A percentile compares a stretch with the other conserved stretches of the same genome.
phyloP scores from a whole-genome alignment of 495 filamentous ascomycete genomes.

The Alectoria sarmentosa region DNA sequence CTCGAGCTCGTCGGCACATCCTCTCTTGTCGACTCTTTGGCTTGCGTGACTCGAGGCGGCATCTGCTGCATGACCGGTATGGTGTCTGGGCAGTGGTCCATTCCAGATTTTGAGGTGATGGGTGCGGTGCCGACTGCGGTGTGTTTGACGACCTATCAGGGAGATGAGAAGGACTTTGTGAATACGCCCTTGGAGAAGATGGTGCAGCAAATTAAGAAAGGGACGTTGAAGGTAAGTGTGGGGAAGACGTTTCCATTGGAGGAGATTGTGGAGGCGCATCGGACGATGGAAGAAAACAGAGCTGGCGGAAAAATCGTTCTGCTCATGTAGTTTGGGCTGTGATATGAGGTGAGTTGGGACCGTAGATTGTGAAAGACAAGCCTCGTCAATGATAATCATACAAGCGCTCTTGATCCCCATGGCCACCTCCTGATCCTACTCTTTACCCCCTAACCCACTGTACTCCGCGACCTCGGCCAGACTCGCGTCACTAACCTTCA shows the following conservation, averaged over 20 bases:
- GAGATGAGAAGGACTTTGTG: conserved; percentile 39
- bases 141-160: conserved; percentile 40
- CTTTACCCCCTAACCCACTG: conserved; percentile 20
- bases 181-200: conserved; percentile 42
- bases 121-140: conserved; percentile 38
- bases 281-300: conserved; percentile 35
- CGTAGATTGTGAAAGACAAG: background rate
- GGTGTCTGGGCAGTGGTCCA: conserved; percentile 42
- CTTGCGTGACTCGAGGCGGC: conserved; percentile 35
- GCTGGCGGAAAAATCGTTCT: conserved; percentile 38
- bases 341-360: background rate
- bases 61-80: conserved; percentile 47
- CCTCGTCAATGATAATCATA: background rate
- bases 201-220: conserved; percentile 33
- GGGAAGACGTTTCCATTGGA: conserved; percentile 44
- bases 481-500: conserved; percentile 29
- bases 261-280: conserved; percentile 44
- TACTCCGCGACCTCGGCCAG: conserved; percentile 24
- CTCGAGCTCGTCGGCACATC: conserved; percentile 42
- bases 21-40: conserved; percentile 38
- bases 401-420: background rate
- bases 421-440: background rate
- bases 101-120: conserved; percentile 42
- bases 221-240: conserved; percentile 36
- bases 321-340: conserved; percentile 16